Evolutionary conservation across 2,329 filamentous ascomycete species (phyloP), one percentile per base, ranked within the genome.

Genomic region (Claviceps lovelessii): DNA sequence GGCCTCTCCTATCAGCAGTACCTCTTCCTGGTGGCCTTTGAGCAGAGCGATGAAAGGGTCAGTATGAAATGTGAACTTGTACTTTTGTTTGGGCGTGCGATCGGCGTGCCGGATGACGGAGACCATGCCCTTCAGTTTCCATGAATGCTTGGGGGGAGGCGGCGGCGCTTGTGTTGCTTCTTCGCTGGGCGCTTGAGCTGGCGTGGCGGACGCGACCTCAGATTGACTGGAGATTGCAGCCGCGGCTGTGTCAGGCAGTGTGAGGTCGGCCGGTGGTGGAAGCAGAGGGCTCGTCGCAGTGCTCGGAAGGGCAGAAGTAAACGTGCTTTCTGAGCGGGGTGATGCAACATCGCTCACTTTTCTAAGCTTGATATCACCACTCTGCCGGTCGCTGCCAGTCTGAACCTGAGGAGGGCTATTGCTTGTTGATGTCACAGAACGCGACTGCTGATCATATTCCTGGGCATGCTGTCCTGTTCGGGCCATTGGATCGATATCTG

Each of bases 41-140:
- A 98, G 79, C 4, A 98, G 76, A 59, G 95, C 88, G 59, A 98
- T 90, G 64, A 98, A 98, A 0, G 93, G 93, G 58, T 90, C 88
- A 0, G 90, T 95, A 65, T 98, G 93, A 63, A 98, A 97, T 0
- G 93, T 98, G 64, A 97, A 98, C 68, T 98, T 98, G 76, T 96
- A 96, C 68, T 98, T 98, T 64, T 98, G 93, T 72, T 98, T 98
- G 2, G 93, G 93, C 1, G 93, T 98, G 55, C 93, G 85, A 71
- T 98, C 93, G 3, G 94, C 94, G 69, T 98, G 93, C 33, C 93
- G 83, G 60, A 98, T 90, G 17, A 98, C 93, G 2, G 90, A 91
- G 0, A 98, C 91, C 72, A 98, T 90, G 13, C 93, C 93, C 71
- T 98, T 98, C 53, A 98, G 75, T 68, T 95, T 97, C 93, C 93